phyloP scores from a whole-genome alignment of 345 rosid species.

The Populus davidiana region DNA sequence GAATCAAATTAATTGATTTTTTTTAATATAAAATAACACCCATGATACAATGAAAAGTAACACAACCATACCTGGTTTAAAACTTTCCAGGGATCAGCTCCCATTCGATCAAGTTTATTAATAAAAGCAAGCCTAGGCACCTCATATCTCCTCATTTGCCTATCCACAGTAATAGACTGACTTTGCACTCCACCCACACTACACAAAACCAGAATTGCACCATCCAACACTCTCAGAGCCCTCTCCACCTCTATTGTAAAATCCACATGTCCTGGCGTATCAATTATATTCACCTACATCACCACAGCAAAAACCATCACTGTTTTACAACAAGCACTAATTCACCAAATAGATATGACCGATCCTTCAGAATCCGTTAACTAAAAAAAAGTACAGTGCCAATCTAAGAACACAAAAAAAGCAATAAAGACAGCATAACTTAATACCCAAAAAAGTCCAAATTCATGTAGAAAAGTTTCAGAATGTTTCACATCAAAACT shows the following conservation, averaged over 20 bases:
- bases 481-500: not conserved
- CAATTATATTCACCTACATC: slow-evolving; percentile 81
- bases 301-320: not conserved
- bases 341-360: not conserved
- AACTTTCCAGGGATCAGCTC: slow-evolving; percentile 99
- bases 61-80: slow-evolving; percentile 61
- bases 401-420: not conserved
- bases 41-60: not conserved
- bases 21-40: not conserved
- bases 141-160: slow-evolving; percentile 98
- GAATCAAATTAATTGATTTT: not conserved
- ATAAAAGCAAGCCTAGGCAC: slow-evolving; percentile 94
- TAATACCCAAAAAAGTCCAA: not conserved
- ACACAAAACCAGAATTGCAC: slow-evolving; percentile 90
- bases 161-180: slow-evolving; percentile 96
- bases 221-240: slow-evolving; percentile 92
- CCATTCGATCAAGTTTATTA: slow-evolving; percentile 98
- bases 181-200: slow-evolving; percentile 99
- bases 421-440: not conserved
- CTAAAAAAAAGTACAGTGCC: not conserved
- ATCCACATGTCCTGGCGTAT: slow-evolving; percentile 98
- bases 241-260: slow-evolving; percentile 99
- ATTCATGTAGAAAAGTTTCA: not conserved
- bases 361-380: not conserved
- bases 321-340: not conserved